phyloP scores from a whole-genome alignment of 1,139 yeast genomes.

The Pichia terricola region DNA sequence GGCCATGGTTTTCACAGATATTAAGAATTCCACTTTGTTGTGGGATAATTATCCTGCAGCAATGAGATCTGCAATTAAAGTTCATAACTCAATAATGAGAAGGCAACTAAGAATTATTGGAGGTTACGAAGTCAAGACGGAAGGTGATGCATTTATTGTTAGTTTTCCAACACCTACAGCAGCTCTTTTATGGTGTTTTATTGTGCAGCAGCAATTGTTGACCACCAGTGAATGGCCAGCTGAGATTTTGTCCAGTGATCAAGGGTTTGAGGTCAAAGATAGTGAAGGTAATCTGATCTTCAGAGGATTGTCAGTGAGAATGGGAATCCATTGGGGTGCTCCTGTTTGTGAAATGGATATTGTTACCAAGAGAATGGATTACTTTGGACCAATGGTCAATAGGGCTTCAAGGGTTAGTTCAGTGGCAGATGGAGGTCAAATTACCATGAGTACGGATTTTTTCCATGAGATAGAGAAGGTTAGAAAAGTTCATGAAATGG shows the following conservation, averaged over 20 bases:
- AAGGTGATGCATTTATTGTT: conserved; percentile 99
- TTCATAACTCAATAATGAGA: conserved; percentile 90
- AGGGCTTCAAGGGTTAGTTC: conserved; percentile 90
- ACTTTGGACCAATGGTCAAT: conserved; percentile 97
- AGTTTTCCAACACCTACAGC: conserved; percentile 90
- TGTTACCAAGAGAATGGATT: conserved; percentile 95
- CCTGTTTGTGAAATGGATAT: conserved; percentile 96
- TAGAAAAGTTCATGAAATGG: conserved; percentile 41
- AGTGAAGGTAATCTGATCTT: conserved; percentile 52
- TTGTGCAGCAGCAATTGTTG: conserved; percentile 76
- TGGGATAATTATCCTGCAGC: conserved; percentile 95
- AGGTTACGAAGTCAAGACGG: conserved; percentile 96
- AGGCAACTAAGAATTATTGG: conserved; percentile 87
- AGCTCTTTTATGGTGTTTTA: conserved; percentile 90
- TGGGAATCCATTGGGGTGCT: conserved; percentile 98
- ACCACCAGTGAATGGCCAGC: conserved; percentile 90
- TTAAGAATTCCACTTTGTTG: conserved; percentile 80
- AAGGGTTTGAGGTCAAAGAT: conserved; percentile 79
- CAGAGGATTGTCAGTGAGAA: conserved; percentile 86
- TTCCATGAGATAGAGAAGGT: conserved; percentile 60
- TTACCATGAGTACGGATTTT: conserved; percentile 76
- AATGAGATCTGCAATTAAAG: conserved; percentile 93
- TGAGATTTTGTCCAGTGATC: conserved; percentile 76
- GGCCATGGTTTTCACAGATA: conserved; percentile 96
- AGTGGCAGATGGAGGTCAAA: conserved; percentile 98